Conservation (phyloP, 2,329 filamentous ascomycete species). For the Lachnum nothofagi region DNA sequence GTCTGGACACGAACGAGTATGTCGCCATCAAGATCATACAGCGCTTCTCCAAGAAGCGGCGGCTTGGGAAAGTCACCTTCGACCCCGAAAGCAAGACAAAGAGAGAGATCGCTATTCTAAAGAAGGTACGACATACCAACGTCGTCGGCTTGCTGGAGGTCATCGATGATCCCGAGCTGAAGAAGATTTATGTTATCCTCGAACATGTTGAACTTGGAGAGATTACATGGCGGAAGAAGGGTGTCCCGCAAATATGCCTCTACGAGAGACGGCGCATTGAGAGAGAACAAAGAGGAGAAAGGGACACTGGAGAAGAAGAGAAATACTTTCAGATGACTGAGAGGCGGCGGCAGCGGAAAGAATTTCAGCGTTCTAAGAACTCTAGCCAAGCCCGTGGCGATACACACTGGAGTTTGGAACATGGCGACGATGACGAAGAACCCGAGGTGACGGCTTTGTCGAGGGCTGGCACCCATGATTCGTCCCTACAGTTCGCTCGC, state of each 20-base stretch:
- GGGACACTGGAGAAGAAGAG: slow-evolving; percentile 53
- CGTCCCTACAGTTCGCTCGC: slow-evolving; percentile 18
- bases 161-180: slow-evolving; percentile 91
- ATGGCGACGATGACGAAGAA: slow-evolving; percentile 54
- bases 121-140: slow-evolving; percentile 97
- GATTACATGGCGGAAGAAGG: slow-evolving; percentile 88
- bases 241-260: slow-evolving; percentile 72
- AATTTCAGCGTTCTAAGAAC: slow-evolving; percentile 53
- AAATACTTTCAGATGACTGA: slow-evolving; percentile 56
- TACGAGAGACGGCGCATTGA: slow-evolving; percentile 79
- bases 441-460: slow-evolving; percentile 33
- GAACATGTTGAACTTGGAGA: slow-evolving; percentile 94
- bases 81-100: slow-evolving; percentile 76
- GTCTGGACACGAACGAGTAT: slow-evolving; percentile 67
- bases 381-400: slow-evolving; percentile 45
- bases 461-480: slow-evolving; percentile 27
- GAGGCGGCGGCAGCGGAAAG: slow-evolving; percentile 53
- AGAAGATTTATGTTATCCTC: slow-evolving; percentile 97
- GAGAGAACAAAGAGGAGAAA: slow-evolving; percentile 58
- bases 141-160: slow-evolving; percentile 93
- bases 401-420: slow-evolving; percentile 79
- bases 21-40: slow-evolving; percentile 99
- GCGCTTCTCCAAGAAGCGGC: slow-evolving; percentile 85
- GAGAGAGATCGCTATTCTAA: slow-evolving; percentile 93
- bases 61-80: slow-evolving; percentile 75